Percentiles rank a stretch among this genome's conserved stretches.
Evolutionary conservation across 352 stramenopile species (phyloP).

Genomic region (Phytophthora citricola): DNA sequence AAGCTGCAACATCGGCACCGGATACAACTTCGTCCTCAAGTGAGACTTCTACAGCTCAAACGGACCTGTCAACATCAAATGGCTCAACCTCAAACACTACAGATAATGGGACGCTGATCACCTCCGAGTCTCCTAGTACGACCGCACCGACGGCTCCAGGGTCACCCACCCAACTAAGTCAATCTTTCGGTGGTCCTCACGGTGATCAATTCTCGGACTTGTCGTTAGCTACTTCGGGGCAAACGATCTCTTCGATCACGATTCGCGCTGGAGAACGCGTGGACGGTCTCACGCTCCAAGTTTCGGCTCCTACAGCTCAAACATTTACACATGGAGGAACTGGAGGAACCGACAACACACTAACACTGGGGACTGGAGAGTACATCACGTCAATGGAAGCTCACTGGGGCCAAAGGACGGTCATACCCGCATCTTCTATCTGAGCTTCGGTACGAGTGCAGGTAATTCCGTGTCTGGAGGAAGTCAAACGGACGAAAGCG

Average conservation of each 20-base stretch:
- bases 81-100: neutral
- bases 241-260: conserved; percentile 26
- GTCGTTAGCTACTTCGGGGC: conserved; percentile 14
- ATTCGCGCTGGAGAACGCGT: conserved; percentile 18
- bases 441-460: conserved; percentile 22
- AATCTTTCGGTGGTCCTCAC: conserved; percentile 27
- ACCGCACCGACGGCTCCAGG: neutral
- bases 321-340: conserved; percentile 29
- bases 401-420: conserved; percentile 28
- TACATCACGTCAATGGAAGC: conserved; percentile 32
- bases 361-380: conserved; percentile 13
- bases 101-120: neutral
- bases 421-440: conserved; percentile 28
- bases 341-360: conserved; percentile 19
- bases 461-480: conserved; percentile 25
- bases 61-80: neutral
- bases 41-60: conserved; percentile 1
- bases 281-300: conserved; percentile 21
- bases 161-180: conserved; percentile 11
- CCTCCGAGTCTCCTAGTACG: neutral
- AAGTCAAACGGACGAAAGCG: conserved; percentile 23
- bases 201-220: conserved; percentile 29
- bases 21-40: neutral
- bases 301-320: conserved; percentile 19
- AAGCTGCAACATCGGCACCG: neutral